phyloP scores from a whole-genome alignment of 495 filamentous ascomycete genomes.

The Aspergillus cristatus region DNA sequence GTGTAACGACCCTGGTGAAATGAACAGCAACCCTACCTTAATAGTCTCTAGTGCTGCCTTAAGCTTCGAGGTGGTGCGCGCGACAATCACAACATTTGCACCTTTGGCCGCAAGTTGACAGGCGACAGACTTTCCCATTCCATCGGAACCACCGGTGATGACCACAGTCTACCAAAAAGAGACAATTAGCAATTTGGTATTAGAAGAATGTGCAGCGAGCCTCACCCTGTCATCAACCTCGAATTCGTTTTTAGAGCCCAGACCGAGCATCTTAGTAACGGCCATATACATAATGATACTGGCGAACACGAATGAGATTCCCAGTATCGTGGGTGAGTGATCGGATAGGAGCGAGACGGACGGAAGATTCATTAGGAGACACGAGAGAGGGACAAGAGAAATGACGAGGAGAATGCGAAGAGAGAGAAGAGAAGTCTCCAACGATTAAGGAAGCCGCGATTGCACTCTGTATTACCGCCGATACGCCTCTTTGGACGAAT shows the following conservation, averaged over 20 bases:
- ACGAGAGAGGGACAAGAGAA: constrained; percentile 8
- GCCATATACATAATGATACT: constrained; percentile 34
- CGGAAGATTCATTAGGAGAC: constrained; percentile 23
- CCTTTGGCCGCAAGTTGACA: constrained; percentile 70
- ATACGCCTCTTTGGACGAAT: no score
- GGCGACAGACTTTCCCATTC: constrained; percentile 73
- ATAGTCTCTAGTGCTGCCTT: constrained; percentile 58
- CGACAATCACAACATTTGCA: constrained; percentile 77
- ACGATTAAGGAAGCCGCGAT: no score
- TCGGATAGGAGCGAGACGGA: constrained; percentile 16
- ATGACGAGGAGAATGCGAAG: not conserved
- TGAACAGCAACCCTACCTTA: constrained; percentile 34
- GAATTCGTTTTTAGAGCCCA: constrained; percentile 63
- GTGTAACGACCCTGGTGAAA: no score
- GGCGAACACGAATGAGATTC: constrained; percentile 36
- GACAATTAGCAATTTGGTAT: constrained; percentile 7
- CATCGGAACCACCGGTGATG: constrained; percentile 87
- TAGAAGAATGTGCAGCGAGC: constrained; percentile 3
- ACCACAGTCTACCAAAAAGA: constrained; percentile 56
- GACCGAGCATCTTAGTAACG: constrained; percentile 53
- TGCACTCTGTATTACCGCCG: no score
- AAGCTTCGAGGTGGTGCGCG: constrained; percentile 70
- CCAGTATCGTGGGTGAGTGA: constrained; percentile 20
- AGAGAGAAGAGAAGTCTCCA: not conserved
- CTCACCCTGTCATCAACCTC: constrained; percentile 70